Evolutionary conservation across 2,329 filamentous ascomycete genomes (phyloP).

Genomic region (Penicillium sp.): DNA sequence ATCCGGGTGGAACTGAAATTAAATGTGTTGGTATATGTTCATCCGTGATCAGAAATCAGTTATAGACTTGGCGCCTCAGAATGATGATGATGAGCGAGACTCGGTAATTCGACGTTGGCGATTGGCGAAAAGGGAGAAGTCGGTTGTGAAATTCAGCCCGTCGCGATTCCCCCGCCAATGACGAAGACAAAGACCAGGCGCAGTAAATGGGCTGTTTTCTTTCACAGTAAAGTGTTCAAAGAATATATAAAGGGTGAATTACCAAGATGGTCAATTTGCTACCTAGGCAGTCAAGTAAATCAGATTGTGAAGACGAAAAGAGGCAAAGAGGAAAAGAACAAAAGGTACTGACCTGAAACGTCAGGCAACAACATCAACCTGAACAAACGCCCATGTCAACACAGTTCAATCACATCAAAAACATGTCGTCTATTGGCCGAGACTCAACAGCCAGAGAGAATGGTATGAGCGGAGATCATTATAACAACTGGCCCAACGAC

Average conservation of each 20-base stretch:
- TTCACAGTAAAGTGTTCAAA: no score
- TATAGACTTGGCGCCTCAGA: background rate
- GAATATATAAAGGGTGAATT: background rate
- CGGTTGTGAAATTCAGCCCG: conserved; percentile 4
- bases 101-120: conserved; percentile 4
- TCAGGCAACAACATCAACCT: background rate
- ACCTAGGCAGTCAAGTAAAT: background rate
- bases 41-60: background rate
- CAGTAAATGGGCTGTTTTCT: background rate
- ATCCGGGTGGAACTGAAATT: background rate
- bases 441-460: background rate
- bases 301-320: background rate
- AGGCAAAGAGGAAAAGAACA: background rate
- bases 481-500: conserved; percentile 52
- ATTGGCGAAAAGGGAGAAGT: conserved; percentile 1
- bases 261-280: background rate
- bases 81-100: background rate
- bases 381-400: no score
- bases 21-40: background rate
- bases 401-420: background rate
- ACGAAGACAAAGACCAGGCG: background rate
- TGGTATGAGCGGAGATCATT: conserved; percentile 15
- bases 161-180: conserved; percentile 18
- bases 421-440: conserved; percentile 5
- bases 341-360: background rate